A percentile compares a stretch with the other conserved stretches of the same genome.
Evolutionary conservation across 2,329 filamentous ascomycete genomes (phyloP).

Genomic region (Xylariaceae sp.): DNA sequence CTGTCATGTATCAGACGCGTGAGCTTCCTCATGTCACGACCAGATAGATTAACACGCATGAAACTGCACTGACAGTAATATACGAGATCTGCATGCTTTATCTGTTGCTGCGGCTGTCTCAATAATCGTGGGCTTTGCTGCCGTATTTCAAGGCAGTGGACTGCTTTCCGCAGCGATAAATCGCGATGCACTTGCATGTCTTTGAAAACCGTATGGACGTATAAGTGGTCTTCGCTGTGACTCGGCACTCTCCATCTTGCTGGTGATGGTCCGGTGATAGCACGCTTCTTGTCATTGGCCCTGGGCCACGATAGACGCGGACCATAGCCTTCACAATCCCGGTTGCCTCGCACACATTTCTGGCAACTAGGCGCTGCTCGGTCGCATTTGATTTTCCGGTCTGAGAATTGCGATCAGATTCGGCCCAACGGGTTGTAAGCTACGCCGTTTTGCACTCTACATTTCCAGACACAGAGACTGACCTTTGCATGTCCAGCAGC

Average conservation of each 20-base stretch:
- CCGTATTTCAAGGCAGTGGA: neutral
- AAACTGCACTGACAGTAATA: conserved; percentile 14
- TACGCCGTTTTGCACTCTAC: neutral
- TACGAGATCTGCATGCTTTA: conserved; percentile 11
- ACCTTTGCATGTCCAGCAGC: conserved; percentile 27
- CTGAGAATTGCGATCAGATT: conserved; percentile 7
- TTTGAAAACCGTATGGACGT: conserved; percentile 22
- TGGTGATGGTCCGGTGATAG: conserved; percentile 10
- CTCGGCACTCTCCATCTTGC: neutral
- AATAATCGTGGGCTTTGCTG: neutral
- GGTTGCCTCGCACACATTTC: conserved; percentile 17
- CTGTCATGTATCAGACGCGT: conserved; percentile 5
- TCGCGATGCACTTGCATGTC: conserved; percentile 21
- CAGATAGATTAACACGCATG: neutral
- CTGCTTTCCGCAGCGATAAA: conserved; percentile 1
- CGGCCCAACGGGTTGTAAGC: no score
- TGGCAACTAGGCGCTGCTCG: conserved; percentile 18
- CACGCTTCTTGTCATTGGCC: conserved; percentile 21
- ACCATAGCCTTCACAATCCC: conserved; percentile 24
- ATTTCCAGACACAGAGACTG: neutral
- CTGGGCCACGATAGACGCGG: conserved; percentile 30
- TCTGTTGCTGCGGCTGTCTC: conserved; percentile 2
- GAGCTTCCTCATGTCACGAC: neutral
- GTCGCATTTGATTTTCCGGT: conserved; percentile 24
- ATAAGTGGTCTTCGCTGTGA: conserved; percentile 3